phyloP scores from a whole-genome alignment of 768 basidiomycete genomes.

The Tubosaeta sp. region DNA sequence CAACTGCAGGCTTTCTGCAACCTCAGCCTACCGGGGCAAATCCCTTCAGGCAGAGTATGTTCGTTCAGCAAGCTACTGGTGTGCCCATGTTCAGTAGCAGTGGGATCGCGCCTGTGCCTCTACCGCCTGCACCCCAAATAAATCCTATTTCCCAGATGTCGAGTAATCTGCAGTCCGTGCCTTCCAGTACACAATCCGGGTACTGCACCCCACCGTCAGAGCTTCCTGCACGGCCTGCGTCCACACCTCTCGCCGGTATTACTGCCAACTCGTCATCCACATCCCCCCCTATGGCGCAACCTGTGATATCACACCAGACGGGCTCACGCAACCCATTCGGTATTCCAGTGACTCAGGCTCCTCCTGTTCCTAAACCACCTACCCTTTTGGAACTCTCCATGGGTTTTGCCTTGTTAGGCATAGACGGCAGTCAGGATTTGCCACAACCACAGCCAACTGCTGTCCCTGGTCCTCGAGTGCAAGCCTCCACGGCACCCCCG shows the following conservation, averaged over 20 bases:
- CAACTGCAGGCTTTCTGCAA: constrained; percentile 47
- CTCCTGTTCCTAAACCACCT: constrained; percentile 71
- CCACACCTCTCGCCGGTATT: constrained; percentile 60
- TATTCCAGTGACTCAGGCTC: constrained; percentile 52
- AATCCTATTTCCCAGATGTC: constrained; percentile 10
- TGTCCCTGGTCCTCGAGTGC: constrained; percentile 30
- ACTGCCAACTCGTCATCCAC: constrained; percentile 21
- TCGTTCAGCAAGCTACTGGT: constrained; percentile 62
- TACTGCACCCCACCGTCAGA: constrained; percentile 9
- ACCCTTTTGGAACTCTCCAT: constrained; percentile 78
- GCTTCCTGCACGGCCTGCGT: constrained; percentile 59
- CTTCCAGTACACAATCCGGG: constrained; percentile 5
- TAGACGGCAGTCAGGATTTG: constrained; percentile 27
- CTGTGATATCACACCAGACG: constrained; percentile 83
- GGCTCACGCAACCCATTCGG: constrained; percentile 97
- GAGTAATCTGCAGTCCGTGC: constrained; percentile 3
- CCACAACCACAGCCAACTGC: constrained; percentile 25
- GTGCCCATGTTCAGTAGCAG: constrained; percentile 42
- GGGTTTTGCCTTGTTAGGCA: constrained; percentile 34
- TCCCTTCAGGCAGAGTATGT: constrained; percentile 80
- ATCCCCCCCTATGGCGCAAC: constrained; percentile 49
- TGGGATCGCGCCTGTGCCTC: constrained; percentile 14
- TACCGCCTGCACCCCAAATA: constrained; percentile 5
- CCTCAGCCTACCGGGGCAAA: constrained; percentile 60
- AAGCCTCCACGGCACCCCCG: constrained; percentile 16